Base-by-base conservation (phyloP, 148 eudicot species). In the Talinum fruticosum region DNA sequence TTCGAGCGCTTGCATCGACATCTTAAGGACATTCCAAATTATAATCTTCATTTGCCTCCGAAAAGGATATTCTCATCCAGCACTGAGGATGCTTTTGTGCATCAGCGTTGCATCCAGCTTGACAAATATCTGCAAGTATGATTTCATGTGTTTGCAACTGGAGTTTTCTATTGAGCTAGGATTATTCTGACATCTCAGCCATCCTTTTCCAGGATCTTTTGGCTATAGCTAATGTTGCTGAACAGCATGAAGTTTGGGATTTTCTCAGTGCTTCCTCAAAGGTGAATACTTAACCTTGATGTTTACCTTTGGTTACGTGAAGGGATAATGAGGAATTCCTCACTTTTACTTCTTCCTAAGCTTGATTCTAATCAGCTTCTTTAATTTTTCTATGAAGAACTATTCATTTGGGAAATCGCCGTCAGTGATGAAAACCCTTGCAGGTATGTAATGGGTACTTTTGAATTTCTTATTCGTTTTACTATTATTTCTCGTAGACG, bases 171-270 rank as follows among this genome's bases (percentile, higher is more conserved):
- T 71, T 53, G 18, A 21, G 32, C 35, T 71, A 13, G 24, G 61
- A 47, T 64, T 66, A 38, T 66, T 79, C 57, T 65, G 49, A 75
- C 44, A 37, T 75, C 24, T 75, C 32, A 41, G 36, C 80, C 38
- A 45, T 87, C 13, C 76, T 73, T 66, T 81, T 75, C 44, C 84
- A 96, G 99, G 99, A 96, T 85, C 97, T 96, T 78, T 82, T 96
- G 82, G 90, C 99, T 74, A 96, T 96, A 77, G 97, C 99, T 73
- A 96, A 96, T 86, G 97, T 96, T 76, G 99, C 97, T 64, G 99
- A 96, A 85, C 99, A 91, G 84, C 99, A 96, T 81, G 97, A 96
- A 89, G 99, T 93, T 57, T 93, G 95, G 99, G 99, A 96, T 82
- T 96, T 96, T 86, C 84, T 96, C 70, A 89, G 97, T 85, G 90